These are phyloP conservation scores for Clavulina sp. DNA, from an alignment of 768 basidiomycete genomes.

Conservation along the genomic window DNA sequence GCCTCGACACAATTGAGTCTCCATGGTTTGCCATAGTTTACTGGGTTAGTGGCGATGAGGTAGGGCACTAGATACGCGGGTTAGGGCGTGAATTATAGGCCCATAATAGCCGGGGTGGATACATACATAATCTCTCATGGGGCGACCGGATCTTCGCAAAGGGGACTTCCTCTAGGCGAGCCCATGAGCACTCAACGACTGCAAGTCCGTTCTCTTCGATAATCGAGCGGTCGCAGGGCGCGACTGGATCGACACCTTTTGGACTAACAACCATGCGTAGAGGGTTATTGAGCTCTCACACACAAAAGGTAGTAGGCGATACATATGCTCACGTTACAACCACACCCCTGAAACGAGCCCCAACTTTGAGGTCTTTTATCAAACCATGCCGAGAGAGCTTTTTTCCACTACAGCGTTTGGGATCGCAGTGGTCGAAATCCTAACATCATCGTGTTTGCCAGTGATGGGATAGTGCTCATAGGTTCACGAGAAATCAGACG, in stretches of 20 bases:
- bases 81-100: not conserved
- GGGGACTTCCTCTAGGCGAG: constrained; percentile 83
- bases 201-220: constrained; percentile 61
- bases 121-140: constrained; percentile 65
- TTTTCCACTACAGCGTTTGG: constrained; percentile 73
- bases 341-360: constrained; percentile 73
- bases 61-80: constrained; percentile 56
- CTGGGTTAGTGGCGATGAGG: constrained; percentile 86
- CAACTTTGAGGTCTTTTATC: constrained; percentile 68
- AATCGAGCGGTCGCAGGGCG: constrained; percentile 70
- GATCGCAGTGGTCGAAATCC: constrained; percentile 98
- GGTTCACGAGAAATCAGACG: constrained; percentile 19
- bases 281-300: not conserved
- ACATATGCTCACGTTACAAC: constrained; percentile 67
- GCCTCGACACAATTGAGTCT: constrained; percentile 88
- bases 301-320: not conserved
- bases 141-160: constrained; percentile 88
- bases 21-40: constrained; percentile 98
- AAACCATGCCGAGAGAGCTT: constrained; percentile 74
- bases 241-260: constrained; percentile 60
- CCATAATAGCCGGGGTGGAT: constrained; percentile 18
- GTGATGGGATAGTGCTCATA: not conserved
- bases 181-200: constrained; percentile 99
- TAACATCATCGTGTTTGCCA: constrained; percentile 18
- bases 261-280: constrained; percentile 40